These are phyloP conservation scores for Camptophora hylomeconis DNA, from an alignment of 2,329 filamentous ascomycete genomes.

Conservation along the genomic window DNA sequence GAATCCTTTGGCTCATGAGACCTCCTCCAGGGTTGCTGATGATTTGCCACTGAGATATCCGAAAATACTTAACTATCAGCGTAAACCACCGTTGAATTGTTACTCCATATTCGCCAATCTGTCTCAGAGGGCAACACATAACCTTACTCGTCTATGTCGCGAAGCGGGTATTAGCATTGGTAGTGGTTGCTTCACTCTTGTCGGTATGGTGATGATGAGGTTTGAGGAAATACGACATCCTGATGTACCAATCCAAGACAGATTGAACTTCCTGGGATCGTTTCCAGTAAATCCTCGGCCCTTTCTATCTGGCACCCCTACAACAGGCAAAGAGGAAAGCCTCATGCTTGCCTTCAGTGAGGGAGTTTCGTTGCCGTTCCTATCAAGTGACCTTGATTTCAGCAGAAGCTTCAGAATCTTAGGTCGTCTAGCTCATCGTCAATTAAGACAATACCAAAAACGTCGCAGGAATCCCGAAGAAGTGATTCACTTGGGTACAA, in stretches of 20 bases:
- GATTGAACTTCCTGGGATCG: conserved; percentile 14
- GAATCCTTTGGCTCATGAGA: conserved; percentile 10
- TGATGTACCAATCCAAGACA: conserved; percentile 5
- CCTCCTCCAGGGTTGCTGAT: conserved; percentile 3
- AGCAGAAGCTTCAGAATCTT: conserved; percentile 10
- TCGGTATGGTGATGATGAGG: conserved; percentile 15
- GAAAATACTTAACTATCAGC: conserved; percentile 9
- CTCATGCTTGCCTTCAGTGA: conserved; percentile 17
- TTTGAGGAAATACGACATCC: conserved; percentile 13
- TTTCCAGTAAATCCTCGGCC: conserved; percentile 16
- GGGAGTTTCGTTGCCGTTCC: conserved; percentile 13
- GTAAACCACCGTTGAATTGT: conserved; percentile 11
- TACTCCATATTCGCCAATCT: conserved; percentile 8
- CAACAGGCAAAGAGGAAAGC: conserved; percentile 13
- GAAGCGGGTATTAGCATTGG: conserved; percentile 11
- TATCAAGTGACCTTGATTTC: conserved; percentile 11
- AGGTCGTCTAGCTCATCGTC: conserved; percentile 13
- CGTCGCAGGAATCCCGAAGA: conserved; percentile 7
- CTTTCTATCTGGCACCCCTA: conserved; percentile 8
- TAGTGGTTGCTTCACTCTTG: conserved; percentile 14
- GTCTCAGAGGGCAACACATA: conserved; percentile 4
- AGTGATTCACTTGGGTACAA: conserved; percentile 11
- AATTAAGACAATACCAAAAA: conserved; percentile 15
- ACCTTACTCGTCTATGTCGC: conserved; percentile 11
- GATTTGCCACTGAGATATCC: conserved; percentile 7